Percentiles rank a stretch among this genome's conserved stretches.
Evolutionary conservation across 305 asterid species (phyloP).

Genomic region (Ilex paraguariensis): DNA sequence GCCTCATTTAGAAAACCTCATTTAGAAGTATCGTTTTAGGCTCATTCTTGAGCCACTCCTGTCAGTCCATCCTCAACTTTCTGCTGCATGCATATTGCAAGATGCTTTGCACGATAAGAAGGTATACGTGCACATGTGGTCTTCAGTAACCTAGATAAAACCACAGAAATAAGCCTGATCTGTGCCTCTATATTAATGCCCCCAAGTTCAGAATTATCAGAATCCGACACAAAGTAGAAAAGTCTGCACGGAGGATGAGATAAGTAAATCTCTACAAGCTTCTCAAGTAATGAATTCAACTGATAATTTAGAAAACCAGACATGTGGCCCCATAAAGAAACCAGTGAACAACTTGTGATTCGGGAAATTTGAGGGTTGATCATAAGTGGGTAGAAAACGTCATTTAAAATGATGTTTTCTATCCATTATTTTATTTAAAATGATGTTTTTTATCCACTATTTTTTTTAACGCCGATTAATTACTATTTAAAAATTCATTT

Average conservation of each 20-base stretch:
- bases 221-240: constrained; percentile 2
- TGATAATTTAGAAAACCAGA: constrained; percentile 50
- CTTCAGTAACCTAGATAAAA: constrained; percentile 44
- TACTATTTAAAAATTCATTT: too few relatives aligned
- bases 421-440: too few relatives aligned
- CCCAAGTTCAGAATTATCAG: constrained; percentile 22
- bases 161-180: constrained; percentile 30
- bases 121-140: constrained; percentile 46
- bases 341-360: too few relatives aligned
- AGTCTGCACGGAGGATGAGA: constrained; percentile 21
- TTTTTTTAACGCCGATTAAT: too few relatives aligned
- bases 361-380: too few relatives aligned
- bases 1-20: too few relatives aligned
- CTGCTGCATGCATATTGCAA: constrained; percentile 55
- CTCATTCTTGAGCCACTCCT: too few relatives aligned
- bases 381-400: too few relatives aligned
- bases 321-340: constrained; percentile 74
- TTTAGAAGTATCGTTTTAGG: neutral
- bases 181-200: constrained; percentile 29
- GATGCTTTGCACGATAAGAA: constrained; percentile 55
- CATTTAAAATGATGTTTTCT: too few relatives aligned
- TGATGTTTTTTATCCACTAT: too few relatives aligned
- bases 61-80: constrained; percentile 39
- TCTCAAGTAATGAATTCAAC: constrained; percentile 36
- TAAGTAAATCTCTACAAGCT: constrained; percentile 28